phyloP scores from a whole-genome alignment of 176 grass and related monocot genomes.

The Poa pratensis region DNA sequence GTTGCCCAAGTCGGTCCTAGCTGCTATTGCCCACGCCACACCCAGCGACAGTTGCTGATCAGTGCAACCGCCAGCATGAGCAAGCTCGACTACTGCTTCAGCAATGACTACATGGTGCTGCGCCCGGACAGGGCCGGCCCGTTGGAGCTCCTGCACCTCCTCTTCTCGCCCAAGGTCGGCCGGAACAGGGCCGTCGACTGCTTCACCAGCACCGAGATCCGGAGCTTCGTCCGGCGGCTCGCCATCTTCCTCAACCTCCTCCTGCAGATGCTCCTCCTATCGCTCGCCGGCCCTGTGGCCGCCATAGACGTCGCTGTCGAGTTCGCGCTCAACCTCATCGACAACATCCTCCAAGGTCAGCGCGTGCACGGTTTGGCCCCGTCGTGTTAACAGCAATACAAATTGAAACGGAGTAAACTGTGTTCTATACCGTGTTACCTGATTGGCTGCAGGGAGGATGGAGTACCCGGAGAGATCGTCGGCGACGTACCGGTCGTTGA shows the following conservation, averaged over 20 bases:
- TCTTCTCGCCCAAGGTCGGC: constrained; percentile 53
- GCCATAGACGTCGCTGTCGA: constrained; percentile 43
- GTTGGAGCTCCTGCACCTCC: constrained; percentile 56
- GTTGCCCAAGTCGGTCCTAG: background rate
- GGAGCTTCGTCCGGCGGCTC: constrained; percentile 37
- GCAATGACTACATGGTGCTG: constrained; percentile 65
- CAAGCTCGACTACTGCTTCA: constrained; percentile 62
- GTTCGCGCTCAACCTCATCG: constrained; percentile 45
- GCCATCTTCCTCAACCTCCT: constrained; percentile 55
- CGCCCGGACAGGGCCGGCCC: constrained; percentile 55
- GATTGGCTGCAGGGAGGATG: constrained; percentile 41
- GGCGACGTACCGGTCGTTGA: constrained; percentile 49
- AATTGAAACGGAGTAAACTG: too few relatives aligned
- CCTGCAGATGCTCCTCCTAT: constrained; percentile 43
- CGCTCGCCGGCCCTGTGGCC: constrained; percentile 33
- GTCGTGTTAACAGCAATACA: too few relatives aligned
- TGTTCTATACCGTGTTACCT: too few relatives aligned
- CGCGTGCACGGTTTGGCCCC: too few relatives aligned
- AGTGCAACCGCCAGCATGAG: constrained; percentile 27
- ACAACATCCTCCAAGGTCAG: constrained; percentile 53
- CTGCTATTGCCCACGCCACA: background rate
- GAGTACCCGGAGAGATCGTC: constrained; percentile 48
- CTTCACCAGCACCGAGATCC: constrained; percentile 51
- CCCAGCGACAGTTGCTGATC: background rate
- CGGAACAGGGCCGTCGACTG: constrained; percentile 54